phyloP scores from a whole-genome alignment of 305 asterid genomes.

The Solanum chacoense region DNA sequence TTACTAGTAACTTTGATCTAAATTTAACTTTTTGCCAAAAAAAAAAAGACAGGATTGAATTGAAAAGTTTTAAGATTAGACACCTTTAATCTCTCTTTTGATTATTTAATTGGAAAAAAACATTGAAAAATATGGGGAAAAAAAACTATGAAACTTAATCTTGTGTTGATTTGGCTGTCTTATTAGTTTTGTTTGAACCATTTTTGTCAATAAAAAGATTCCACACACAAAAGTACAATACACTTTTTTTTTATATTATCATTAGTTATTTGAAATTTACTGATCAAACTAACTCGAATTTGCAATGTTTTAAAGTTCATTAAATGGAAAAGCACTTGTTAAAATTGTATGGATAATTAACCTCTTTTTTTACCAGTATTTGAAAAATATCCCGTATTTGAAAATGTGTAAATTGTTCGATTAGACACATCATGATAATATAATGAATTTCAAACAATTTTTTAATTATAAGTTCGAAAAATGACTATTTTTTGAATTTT shows the following conservation, averaged over 20 bases:
- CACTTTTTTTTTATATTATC: neutral
- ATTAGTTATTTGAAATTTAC: neutral
- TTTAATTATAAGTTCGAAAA: neutral
- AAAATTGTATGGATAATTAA: neutral
- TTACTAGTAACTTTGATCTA: neutral
- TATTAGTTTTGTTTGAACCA: neutral
- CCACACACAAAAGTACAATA: neutral
- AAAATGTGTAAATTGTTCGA: no score
- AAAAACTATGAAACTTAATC: neutral
- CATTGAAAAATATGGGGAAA: neutral
- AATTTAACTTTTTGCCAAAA: neutral
- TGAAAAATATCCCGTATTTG: no score
- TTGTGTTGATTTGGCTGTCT: slow-evolving; percentile 7
- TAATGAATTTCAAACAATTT: neutral
- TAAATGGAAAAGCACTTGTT: neutral
- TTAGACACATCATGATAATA: no score
- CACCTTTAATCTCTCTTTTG: neutral
- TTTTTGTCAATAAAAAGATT: neutral
- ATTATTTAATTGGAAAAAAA: neutral
- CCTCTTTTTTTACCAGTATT: neutral
- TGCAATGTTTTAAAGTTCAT: neutral
- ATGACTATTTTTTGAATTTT: neutral
- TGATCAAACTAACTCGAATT: neutral
- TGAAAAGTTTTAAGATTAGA: neutral
- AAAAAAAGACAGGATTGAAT: neutral